Conservation (phyloP, 2,329 filamentous ascomycete species). For the Colletotrichum plurivorum region DNA sequence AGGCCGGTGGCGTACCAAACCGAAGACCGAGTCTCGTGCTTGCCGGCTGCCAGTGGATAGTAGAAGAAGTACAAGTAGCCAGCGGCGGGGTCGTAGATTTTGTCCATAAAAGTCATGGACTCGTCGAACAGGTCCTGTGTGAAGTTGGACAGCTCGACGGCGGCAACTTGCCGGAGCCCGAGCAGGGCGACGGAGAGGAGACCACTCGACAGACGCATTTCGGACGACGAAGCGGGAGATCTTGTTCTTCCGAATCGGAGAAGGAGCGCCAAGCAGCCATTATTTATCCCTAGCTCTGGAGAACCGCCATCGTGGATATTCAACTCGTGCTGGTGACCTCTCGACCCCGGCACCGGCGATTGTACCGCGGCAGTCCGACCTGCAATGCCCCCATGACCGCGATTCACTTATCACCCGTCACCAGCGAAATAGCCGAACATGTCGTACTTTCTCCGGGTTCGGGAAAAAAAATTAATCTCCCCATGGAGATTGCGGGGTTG, state of each 20-base stretch:
- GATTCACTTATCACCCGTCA: background rate
- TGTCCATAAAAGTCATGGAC: conserved; percentile 69
- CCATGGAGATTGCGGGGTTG: background rate
- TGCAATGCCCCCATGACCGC: background rate
- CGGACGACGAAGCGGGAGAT: background rate
- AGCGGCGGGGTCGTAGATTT: conserved; percentile 64
- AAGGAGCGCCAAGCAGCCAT: background rate
- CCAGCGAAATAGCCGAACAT: background rate
- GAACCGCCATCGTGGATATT: background rate
- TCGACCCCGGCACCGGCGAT: background rate
- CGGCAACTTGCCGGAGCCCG: background rate
- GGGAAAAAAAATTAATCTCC: background rate
- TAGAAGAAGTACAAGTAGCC: conserved; percentile 68
- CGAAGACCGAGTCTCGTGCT: conserved; percentile 69
- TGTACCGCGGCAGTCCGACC: background rate
- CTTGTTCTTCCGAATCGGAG: background rate
- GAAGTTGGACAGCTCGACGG: conserved; percentile 42
- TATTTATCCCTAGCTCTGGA: background rate
- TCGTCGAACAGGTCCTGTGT: conserved; percentile 58
- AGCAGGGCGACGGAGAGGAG: background rate
- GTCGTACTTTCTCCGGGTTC: background rate
- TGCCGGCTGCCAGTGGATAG: conserved; percentile 56
- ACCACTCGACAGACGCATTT: background rate
- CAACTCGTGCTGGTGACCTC: background rate
- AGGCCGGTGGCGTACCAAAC: conserved; percentile 72